Percentiles rank a stretch among this genome's conserved stretches.
Conservation (phyloP, 768 basidiomycete genomes). For the Cubamyces lactineus region DNA sequence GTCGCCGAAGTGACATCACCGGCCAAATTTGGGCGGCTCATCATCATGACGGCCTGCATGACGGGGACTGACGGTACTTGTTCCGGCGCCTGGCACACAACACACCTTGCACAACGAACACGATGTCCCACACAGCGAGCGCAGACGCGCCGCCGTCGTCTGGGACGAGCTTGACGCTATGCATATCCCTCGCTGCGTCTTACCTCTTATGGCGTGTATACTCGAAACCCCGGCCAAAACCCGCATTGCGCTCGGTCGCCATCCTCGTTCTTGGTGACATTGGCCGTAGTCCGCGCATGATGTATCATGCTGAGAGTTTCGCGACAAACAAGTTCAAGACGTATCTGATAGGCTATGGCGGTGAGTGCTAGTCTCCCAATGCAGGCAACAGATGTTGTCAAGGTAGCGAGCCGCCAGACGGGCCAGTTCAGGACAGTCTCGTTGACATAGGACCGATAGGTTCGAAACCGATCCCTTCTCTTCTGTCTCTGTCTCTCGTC, state of each 20-base stretch:
- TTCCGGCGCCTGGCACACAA: not conserved
- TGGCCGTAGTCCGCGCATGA: constrained; percentile 95
- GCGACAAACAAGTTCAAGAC: constrained; percentile 78
- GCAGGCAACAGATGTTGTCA: not conserved
- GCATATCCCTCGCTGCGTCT: not conserved
- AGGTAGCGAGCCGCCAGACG: not conserved
- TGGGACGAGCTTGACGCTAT: not conserved
- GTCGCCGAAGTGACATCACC: constrained; percentile 10
- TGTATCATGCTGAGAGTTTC: constrained; percentile 97
- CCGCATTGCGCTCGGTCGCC: constrained; percentile 68
- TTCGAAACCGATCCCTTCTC: constrained; percentile 73
- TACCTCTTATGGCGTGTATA: constrained; percentile 18
- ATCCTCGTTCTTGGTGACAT: constrained; percentile 95
- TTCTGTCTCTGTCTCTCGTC: constrained; percentile 67
- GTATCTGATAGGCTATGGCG: constrained; percentile 83
- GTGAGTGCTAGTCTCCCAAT: constrained; percentile 44
- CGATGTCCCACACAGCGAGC: constrained; percentile 19
- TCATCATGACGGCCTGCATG: not conserved
- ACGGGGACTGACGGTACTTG: not conserved
- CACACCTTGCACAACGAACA: constrained; percentile 13
- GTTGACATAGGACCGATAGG: constrained; percentile 45
- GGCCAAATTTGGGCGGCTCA: not conserved
- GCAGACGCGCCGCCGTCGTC: not conserved
- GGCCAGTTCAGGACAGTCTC: not conserved
- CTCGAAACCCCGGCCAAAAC: constrained; percentile 8